Conservation (phyloP, 352 stramenopile species). For the Pythium brassicae region DNA sequence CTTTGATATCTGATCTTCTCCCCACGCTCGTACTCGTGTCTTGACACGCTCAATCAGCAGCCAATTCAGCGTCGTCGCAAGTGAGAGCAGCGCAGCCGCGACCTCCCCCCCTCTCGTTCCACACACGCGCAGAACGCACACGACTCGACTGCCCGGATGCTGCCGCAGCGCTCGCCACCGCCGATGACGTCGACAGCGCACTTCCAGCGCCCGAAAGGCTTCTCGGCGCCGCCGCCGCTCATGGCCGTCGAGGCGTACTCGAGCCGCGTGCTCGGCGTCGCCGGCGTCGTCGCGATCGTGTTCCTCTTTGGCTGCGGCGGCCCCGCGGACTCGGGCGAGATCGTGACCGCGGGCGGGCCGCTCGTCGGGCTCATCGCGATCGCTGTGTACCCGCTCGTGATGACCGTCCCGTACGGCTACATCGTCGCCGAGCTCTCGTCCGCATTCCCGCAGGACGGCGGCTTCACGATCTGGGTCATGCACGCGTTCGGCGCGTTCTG, state of each 20-base stretch:
- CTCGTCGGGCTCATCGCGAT: conserved; percentile 76
- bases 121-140: too few relatives aligned
- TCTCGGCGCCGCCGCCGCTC: too few relatives aligned
- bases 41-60: too few relatives aligned
- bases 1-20: too few relatives aligned
- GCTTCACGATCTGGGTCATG: conserved; percentile 86
- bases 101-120: too few relatives aligned
- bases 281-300: conserved; percentile 22
- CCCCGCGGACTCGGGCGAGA: conserved; percentile 17
- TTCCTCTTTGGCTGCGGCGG: conserved; percentile 26
- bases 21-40: too few relatives aligned
- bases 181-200: too few relatives aligned
- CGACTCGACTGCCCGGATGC: too few relatives aligned
- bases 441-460: conserved; percentile 79
- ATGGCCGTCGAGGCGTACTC: background rate
- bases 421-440: conserved; percentile 90
- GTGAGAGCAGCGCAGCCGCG: too few relatives aligned
- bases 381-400: conserved; percentile 79
- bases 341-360: conserved; percentile 23
- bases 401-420: conserved; percentile 83
- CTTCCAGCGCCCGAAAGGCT: too few relatives aligned
- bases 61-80: too few relatives aligned
- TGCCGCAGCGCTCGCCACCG: too few relatives aligned
- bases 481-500: conserved; percentile 86
- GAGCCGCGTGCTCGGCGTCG: conserved; percentile 21